Conservation (phyloP, 192 early-diverging fungal species). For the Mortierella claussenii region DNA sequence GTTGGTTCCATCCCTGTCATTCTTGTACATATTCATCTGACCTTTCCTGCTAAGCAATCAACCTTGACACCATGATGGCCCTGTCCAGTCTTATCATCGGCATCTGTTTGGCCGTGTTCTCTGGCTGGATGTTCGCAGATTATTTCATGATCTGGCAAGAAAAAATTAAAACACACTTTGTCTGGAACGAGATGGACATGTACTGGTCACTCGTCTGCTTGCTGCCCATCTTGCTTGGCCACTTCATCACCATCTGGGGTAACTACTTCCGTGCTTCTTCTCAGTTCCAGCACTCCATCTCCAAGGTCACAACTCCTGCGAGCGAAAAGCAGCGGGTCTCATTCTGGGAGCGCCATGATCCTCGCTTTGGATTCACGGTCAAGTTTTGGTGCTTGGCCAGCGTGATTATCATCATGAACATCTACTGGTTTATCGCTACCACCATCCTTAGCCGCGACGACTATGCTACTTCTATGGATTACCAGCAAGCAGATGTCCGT, state of each 20-base stretch:
- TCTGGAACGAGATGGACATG: slow-evolving; percentile 28
- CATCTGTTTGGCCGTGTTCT: slow-evolving; percentile 19
- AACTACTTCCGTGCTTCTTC: slow-evolving; percentile 42
- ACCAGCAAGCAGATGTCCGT: neutral
- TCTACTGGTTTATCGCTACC: slow-evolving; percentile 41
- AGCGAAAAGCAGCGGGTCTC: slow-evolving; percentile 21
- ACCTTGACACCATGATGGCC: slow-evolving; percentile 8
- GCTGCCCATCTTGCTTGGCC: slow-evolving; percentile 38
- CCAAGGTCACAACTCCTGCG: slow-evolving; percentile 26
- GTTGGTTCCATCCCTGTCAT: neutral
- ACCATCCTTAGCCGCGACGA: neutral
- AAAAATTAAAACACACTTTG: slow-evolving; percentile 20
- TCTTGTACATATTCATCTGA: neutral
- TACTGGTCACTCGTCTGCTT: slow-evolving; percentile 45
- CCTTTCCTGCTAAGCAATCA: neutral
- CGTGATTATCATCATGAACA: slow-evolving; percentile 15
- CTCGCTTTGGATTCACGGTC: slow-evolving; percentile 18
- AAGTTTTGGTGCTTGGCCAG: slow-evolving; percentile 30
- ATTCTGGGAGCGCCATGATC: slow-evolving; percentile 49
- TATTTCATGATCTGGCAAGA: slow-evolving; percentile 30
- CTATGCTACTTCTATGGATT: slow-evolving; percentile 1
- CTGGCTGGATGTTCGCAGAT: slow-evolving; percentile 28
- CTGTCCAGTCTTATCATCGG: slow-evolving; percentile 10
- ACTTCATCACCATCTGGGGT: slow-evolving; percentile 52
- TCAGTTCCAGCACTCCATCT: slow-evolving; percentile 43